Evolutionary conservation across 148 eudicot species (phyloP).

Genomic region (Heliamphora exappendiculata): DNA sequence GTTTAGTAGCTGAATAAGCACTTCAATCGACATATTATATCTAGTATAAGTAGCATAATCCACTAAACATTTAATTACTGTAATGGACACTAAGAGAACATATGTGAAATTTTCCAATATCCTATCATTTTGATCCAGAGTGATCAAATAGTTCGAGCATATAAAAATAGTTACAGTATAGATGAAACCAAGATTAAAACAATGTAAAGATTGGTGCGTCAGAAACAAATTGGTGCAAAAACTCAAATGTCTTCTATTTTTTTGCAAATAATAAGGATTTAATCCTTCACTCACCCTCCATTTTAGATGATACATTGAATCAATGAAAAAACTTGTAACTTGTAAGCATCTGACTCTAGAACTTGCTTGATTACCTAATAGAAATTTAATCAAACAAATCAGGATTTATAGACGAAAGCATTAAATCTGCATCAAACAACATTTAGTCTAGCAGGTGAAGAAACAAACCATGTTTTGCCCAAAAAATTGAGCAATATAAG

Average conservation of each 20-base stretch:
- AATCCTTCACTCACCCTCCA: neutral
- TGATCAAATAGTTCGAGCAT: neutral
- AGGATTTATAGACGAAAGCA: neutral
- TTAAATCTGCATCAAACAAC: neutral
- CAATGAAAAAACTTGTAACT: neutral
- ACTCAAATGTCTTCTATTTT: neutral
- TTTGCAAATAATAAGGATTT: neutral
- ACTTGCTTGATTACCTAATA: neutral
- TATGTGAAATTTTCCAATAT: neutral
- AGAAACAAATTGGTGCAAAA: neutral
- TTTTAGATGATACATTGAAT: neutral
- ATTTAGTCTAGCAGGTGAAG: slow-evolving; percentile 9
- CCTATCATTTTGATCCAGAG: neutral
- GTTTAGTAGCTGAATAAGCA: no score
- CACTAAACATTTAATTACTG: no score
- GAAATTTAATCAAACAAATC: neutral
- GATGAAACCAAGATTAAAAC: neutral
- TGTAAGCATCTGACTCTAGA: neutral
- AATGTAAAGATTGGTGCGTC: neutral
- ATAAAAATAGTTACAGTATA: neutral
- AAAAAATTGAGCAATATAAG: slow-evolving; percentile 56
- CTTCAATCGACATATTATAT: no score
- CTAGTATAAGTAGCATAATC: no score
- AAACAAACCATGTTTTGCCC: slow-evolving; percentile 48
- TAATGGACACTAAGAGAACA: no score